Base-by-base conservation (phyloP, 2,329 filamentous ascomycete genomes). In the Fusarium pseudoanthophilum region DNA sequence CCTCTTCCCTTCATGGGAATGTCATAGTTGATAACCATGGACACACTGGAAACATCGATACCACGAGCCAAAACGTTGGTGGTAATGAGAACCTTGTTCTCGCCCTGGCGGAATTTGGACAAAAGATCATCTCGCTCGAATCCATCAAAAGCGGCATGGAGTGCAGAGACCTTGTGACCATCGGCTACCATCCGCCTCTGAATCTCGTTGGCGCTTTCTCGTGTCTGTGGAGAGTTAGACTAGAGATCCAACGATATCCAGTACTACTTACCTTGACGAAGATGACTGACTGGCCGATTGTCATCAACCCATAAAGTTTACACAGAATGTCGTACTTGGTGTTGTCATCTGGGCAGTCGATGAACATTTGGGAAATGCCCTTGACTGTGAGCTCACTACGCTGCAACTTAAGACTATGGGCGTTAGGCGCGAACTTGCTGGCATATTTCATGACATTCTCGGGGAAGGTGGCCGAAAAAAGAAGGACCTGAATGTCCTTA, bases 11-110 rank as follows among this genome's bases (percentile, higher is more conserved):
- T 92, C 86, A 92, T 93, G 30, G 92, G 92, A 65, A 94, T 92
- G 77, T 94, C 92, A 83, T 99, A 99, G 86, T 99, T 99, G 87
- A 99, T 95, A 60, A 99, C 96, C 92, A 99, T 96, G 15, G 95
- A 97, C 20, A 99, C 96, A 34, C 84, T 97, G 83, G 80, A 98
- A 85, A 91, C 89, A 79, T 99, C 96, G 78, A 99, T 98, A 80
- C 96, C 96, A 80, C 96, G 95, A 14, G 96, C 93, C 66, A 99
- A 89, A 42, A 99, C 95, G 79, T 99, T 99, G 76, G 96, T 99
- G 3, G 96, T 97, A 79, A 99, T 98, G 71, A 99, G 91, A 14
- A 99, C 96, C 85, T 99, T 99, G 79, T 94, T 94, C 67, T 92
- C 89, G 43, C 95, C 95, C 49, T 85, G 89, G 66, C 96, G 92